These are phyloP conservation scores for Penicillium sp. DNA, from an alignment of 2,329 filamentous ascomycete species.

Conservation along the genomic window DNA sequence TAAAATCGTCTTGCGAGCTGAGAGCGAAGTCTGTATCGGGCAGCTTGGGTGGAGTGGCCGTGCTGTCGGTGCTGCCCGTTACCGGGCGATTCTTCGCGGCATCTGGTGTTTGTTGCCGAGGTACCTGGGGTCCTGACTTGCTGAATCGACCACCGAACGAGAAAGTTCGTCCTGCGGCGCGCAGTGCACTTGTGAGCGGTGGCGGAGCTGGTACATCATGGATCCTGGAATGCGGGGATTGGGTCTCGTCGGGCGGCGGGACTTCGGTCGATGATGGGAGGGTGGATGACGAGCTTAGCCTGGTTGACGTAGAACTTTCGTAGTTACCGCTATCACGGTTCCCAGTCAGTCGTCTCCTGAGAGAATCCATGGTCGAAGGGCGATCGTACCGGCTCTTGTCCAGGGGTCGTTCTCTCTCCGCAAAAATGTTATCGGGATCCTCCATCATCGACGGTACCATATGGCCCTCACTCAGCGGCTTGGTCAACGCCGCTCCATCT, in stretches of 20 bases:
- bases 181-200: constrained; percentile 33
- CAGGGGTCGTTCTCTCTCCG: constrained; percentile 26
- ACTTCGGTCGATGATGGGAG: constrained; percentile 48
- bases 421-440: constrained; percentile 36
- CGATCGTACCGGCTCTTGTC: constrained; percentile 32
- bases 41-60: constrained; percentile 45
- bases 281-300: constrained; percentile 49
- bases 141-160: constrained; percentile 44
- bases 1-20: constrained; percentile 39
- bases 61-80: constrained; percentile 46
- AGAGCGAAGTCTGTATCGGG: constrained; percentile 39
- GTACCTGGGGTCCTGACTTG: constrained; percentile 21
- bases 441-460: constrained; percentile 32
- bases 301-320: constrained; percentile 43
- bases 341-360: constrained; percentile 23
- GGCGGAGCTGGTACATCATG: constrained; percentile 38
- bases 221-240: constrained; percentile 31
- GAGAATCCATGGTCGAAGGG: constrained; percentile 10
- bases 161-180: constrained; percentile 45
- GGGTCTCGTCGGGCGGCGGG: constrained; percentile 33
- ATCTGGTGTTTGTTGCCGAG: constrained; percentile 21
- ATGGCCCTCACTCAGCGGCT: constrained; percentile 29
- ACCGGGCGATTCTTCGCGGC: constrained; percentile 37
- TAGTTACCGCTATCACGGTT: constrained; percentile 43
- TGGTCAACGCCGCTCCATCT: constrained; percentile 31